phyloP scores from a whole-genome alignment of 352 stramenopile species.

The Plasmopara muralis region DNA sequence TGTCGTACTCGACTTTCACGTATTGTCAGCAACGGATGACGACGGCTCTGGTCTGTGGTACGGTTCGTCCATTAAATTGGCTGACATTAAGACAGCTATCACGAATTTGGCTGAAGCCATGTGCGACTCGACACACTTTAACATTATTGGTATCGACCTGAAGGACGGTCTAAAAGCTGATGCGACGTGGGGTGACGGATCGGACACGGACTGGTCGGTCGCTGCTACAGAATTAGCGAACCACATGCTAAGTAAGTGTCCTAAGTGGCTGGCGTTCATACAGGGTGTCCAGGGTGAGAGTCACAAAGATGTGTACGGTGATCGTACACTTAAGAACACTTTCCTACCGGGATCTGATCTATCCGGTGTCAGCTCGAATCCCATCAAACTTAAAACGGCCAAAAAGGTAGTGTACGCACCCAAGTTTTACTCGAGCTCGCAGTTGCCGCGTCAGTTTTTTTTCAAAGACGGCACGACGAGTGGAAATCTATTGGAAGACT shows the following conservation, averaged over 20 bases:
- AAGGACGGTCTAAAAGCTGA: slow-evolving; percentile 61
- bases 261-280: slow-evolving; percentile 74
- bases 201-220: slow-evolving; percentile 67
- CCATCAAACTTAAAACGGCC: slow-evolving; percentile 49
- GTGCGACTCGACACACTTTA: slow-evolving; percentile 78
- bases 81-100: slow-evolving; percentile 76
- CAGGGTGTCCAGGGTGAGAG: slow-evolving; percentile 62
- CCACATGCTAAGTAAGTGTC: slow-evolving; percentile 55
- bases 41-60: slow-evolving; percentile 62
- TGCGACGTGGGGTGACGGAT: slow-evolving; percentile 69
- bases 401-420: slow-evolving; percentile 81
- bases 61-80: slow-evolving; percentile 60
- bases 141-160: slow-evolving; percentile 81
- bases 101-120: slow-evolving; percentile 57
- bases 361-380: slow-evolving; percentile 28
- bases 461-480: slow-evolving; percentile 42
- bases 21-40: slow-evolving; percentile 43
- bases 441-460: slow-evolving; percentile 55
- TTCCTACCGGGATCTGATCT: slow-evolving; percentile 69
- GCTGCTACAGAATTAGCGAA: slow-evolving; percentile 64
- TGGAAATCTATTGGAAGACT: slow-evolving; percentile 57
- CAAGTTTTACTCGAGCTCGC: slow-evolving; percentile 71
- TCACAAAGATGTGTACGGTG: slow-evolving; percentile 60
- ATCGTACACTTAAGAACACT: slow-evolving; percentile 52
- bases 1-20: slow-evolving; percentile 77